Evolutionary conservation across 768 basidiomycete genomes (phyloP).

Genomic region (Naematelia aurantialba): DNA sequence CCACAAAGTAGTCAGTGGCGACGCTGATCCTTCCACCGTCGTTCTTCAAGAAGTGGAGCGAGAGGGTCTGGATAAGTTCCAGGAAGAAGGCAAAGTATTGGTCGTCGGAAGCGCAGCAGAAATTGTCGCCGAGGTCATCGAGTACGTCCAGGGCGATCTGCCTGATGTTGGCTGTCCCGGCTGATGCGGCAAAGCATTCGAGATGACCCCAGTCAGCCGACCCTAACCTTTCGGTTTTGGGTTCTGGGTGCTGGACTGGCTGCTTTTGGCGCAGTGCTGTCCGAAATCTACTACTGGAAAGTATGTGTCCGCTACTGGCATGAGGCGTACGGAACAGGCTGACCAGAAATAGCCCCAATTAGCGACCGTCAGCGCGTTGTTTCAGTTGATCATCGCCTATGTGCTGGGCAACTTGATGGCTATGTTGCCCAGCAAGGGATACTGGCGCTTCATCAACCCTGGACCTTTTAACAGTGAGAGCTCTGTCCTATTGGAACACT

Average conservation of each 20-base stretch:
- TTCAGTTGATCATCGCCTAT: conserved; percentile 56
- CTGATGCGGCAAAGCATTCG: conserved; percentile 31
- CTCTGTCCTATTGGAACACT: not conserved
- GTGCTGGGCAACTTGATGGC: conserved; percentile 54
- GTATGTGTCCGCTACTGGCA: no score
- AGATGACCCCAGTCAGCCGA: conserved; percentile 57
- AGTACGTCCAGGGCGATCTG: not conserved
- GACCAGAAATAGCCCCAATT: conserved; percentile 52
- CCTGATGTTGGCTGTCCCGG: no score
- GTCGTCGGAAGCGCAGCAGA: not conserved
- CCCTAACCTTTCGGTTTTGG: conserved; percentile 56
- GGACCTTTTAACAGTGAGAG: conserved; percentile 62
- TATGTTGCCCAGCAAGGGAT: conserved; percentile 55
- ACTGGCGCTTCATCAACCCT: conserved; percentile 62
- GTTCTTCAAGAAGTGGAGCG: no score
- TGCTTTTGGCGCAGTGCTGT: conserved; percentile 57
- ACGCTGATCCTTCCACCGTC: no score
- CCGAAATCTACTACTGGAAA: conserved; percentile 64
- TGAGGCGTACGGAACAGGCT: no score
- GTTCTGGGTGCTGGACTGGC: conserved; percentile 57
- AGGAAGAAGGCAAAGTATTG: not conserved
- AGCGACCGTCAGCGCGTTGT: conserved; percentile 58
- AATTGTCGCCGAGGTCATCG: not conserved
- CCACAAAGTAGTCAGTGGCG: no score
- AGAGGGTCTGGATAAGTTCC: no score